phyloP scores from a whole-genome alignment of 2,329 filamentous ascomycete genomes.

The Thielaviopsis punctulata region DNA sequence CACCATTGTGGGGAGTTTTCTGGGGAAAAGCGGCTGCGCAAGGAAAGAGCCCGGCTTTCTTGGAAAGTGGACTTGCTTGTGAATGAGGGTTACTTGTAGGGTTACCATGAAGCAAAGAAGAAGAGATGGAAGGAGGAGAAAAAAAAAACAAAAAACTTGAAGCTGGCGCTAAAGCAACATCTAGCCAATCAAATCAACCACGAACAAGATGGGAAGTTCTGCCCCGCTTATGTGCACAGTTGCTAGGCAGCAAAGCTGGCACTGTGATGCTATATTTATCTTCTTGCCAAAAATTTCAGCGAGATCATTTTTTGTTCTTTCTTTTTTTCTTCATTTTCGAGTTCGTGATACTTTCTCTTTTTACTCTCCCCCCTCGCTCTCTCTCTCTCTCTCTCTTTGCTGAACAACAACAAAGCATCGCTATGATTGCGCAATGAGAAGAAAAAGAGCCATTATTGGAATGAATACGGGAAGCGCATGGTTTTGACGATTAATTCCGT shows the following conservation, averaged over 20 bases:
- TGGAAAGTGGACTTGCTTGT: too few relatives aligned
- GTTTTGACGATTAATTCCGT: background rate
- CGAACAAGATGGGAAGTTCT: too few relatives aligned
- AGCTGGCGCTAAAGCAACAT: background rate
- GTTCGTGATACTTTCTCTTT: too few relatives aligned
- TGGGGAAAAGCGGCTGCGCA: too few relatives aligned
- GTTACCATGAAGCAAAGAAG: background rate
- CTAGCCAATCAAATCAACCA: conserved; percentile 2
- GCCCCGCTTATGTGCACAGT: background rate
- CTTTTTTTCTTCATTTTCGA: background rate
- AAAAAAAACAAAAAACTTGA: background rate
- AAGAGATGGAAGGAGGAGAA: background rate
- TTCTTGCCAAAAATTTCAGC: background rate
- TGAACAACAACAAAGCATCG: too few relatives aligned
- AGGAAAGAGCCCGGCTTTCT: too few relatives aligned
- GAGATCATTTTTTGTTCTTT: background rate
- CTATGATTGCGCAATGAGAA: too few relatives aligned
- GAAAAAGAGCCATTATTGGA: too few relatives aligned
- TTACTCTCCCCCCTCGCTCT: too few relatives aligned
- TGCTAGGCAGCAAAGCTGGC: background rate
- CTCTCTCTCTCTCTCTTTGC: too few relatives aligned
- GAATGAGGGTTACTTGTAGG: background rate
- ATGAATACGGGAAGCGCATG: background rate
- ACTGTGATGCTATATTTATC: background rate
- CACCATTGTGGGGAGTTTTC: too few relatives aligned